Base-by-base conservation (phyloP, 805 yeast genomes). In the Wickerhamia fluorescens region DNA sequence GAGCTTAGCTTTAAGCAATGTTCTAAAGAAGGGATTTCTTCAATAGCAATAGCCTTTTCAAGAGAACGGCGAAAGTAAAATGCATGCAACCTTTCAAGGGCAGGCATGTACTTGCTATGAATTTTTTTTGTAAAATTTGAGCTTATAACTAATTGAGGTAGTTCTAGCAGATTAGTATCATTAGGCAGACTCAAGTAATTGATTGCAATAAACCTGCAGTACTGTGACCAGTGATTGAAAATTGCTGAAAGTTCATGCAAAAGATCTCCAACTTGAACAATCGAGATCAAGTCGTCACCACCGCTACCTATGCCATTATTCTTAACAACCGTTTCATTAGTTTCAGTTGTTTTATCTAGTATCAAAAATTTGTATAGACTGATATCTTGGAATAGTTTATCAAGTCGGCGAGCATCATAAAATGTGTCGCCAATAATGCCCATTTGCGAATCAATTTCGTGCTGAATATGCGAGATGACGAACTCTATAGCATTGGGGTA, bases 391-490 rank as follows among this genome's bases (percentile, higher is more conserved):
- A 82, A 41, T 6, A 69, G 48, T 35, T 71, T 66, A 16, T 68
- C 76, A 4, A 87, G 45, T 16, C 77, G 64, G 38, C 84, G 69
- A 16, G 73, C 68, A 42, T 88, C 96, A 59, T 78, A 72, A 45
- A 84, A 85, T 0, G 92, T 83, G 51, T 89, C 97, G 31, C 83
- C 66, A 4, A 92, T 82, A 24, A 92, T 62, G 1, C 94, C 94
- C 15, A 89, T 79, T 48, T 92, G 98, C n/a, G 88, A 66, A 48
- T 92, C 98, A 17, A 92, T 78, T 48, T 92, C 98, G 28, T 72
- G 63, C 54, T 89, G 95, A 18, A 92, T 78, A 28, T 73, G 72
- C 12, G 71, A 73, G 41, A 88, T 67, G 7, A 89, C 87, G 19
- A 68, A 67, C 3, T 68, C 57, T 65, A 88, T 76, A 10, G 78